Conservation (phyloP, 345 rosid genomes). For the Kandelia obovata region DNA sequence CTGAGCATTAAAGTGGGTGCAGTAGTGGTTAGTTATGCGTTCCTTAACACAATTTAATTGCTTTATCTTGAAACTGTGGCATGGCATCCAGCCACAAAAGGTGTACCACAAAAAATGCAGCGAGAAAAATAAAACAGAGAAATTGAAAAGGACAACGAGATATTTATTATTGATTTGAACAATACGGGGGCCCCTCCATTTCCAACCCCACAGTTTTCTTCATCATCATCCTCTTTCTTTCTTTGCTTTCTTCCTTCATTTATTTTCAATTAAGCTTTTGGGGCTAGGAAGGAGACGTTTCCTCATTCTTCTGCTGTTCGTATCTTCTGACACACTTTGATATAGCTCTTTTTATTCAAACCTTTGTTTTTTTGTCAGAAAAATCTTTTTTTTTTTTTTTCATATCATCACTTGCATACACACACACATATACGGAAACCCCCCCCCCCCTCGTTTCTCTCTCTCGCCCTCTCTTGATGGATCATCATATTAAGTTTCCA, state of each 20-base stretch:
- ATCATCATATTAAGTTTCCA: slow-evolving; percentile 14
- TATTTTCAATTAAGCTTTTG: slow-evolving; percentile 29
- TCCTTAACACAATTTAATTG: slow-evolving; percentile 41
- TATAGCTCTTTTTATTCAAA: neutral
- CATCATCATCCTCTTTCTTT: slow-evolving; percentile 32
- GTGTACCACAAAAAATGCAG: neutral
- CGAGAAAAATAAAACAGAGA: slow-evolving; percentile 6
- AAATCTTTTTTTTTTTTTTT: too few species aligned
- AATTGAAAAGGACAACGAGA: slow-evolving; percentile 40
- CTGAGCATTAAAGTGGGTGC: slow-evolving; percentile 37
- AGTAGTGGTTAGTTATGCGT: slow-evolving; percentile 47
- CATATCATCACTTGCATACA: neutral
- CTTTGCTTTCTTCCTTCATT: slow-evolving; percentile 19
- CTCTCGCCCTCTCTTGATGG: neutral
- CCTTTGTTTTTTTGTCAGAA: neutral
- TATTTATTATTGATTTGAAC: slow-evolving; percentile 40
- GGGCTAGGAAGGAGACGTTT: slow-evolving; percentile 63
- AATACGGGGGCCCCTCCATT: slow-evolving; percentile 18
- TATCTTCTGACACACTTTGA: slow-evolving; percentile 50
- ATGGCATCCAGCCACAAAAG: slow-evolving; percentile 46
- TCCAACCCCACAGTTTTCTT: slow-evolving; percentile 19
- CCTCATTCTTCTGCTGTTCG: slow-evolving; percentile 76
- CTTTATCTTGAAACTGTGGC: slow-evolving; percentile 51
- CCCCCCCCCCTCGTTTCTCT: slow-evolving; percentile 1
- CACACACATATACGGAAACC: neutral